phyloP scores from a whole-genome alignment of 148 eudicot genomes.

The Silene latifolia region DNA sequence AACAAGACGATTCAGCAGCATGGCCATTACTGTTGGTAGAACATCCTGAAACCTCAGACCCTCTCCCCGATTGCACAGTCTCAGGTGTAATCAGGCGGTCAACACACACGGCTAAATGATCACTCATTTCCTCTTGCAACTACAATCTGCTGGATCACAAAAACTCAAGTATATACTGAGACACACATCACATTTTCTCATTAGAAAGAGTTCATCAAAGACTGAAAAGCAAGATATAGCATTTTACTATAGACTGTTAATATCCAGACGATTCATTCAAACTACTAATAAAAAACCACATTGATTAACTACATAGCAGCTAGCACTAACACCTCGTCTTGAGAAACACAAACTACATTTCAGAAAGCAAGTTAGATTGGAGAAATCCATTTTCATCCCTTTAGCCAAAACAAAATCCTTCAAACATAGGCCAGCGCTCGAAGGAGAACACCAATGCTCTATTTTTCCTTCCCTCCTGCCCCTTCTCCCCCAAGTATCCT shows the following conservation, averaged over 20 bases:
- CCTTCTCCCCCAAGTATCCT: no score
- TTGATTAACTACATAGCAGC: not conserved
- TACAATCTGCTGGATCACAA: constrained; percentile 20
- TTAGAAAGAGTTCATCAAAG: not conserved
- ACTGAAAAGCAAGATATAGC: not conserved
- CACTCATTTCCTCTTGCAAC: constrained; percentile 44
- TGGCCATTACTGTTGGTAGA: constrained; percentile 33
- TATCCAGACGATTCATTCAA: not conserved
- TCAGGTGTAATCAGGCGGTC: constrained; percentile 40
- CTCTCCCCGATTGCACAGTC: constrained; percentile 34
- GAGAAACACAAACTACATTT: not conserved
- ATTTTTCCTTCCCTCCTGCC: no score
- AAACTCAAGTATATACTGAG: constrained; percentile 2
- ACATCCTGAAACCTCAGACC: constrained; percentile 33
- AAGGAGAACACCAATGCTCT: no score
- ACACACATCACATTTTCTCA: not conserved
- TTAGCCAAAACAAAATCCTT: no score
- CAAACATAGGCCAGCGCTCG: no score
- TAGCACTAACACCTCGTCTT: no score
- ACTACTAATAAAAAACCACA: not conserved
- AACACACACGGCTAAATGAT: constrained; percentile 56
- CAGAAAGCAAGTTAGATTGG: not conserved
- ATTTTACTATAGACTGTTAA: not conserved
- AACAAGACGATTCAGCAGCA: constrained; percentile 37
- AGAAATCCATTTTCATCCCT: not conserved